Evolutionary conservation across 2,329 filamentous ascomycete species (phyloP).

Genomic region (Hypoxylon sp.): DNA sequence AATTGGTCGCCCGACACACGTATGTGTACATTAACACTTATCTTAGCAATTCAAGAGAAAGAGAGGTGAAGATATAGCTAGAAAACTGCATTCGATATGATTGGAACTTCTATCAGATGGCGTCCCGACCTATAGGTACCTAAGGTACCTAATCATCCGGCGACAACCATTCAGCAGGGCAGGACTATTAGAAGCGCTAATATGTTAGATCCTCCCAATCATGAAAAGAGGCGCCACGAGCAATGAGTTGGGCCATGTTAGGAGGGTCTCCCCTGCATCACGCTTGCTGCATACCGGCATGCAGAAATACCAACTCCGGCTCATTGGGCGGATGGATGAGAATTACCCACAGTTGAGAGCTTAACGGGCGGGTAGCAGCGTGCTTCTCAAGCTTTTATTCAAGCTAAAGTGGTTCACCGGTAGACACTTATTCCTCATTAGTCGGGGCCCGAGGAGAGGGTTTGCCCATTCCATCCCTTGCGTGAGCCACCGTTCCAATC

Average conservation of each 20-base stretch:
- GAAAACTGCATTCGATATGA: background rate
- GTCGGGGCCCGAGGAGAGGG: background rate
- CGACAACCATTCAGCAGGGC: background rate
- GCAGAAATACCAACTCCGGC: conserved; percentile 2
- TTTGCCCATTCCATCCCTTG: conserved; percentile 29
- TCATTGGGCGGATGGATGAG: conserved; percentile 15
- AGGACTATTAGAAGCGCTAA: background rate
- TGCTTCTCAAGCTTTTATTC: background rate
- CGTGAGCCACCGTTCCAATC: conserved; percentile 17
- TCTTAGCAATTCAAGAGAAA: background rate
- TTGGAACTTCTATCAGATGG: background rate
- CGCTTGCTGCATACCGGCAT: conserved; percentile 9
- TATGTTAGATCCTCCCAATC: background rate
- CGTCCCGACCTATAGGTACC: background rate
- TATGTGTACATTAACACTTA: conserved; percentile 18
- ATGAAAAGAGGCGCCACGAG: background rate
- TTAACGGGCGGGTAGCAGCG: conserved; percentile 5
- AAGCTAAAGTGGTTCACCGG: background rate
- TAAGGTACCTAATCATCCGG: no score
- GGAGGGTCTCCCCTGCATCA: background rate
- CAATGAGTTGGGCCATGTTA: background rate
- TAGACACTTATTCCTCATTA: background rate
- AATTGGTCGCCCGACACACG: conserved; percentile 13
- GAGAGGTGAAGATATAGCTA: background rate
- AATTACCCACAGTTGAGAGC: conserved; percentile 8